Base-by-base conservation (phyloP, 257 asterid genomes). In the Anisodus tanguticus region DNA sequence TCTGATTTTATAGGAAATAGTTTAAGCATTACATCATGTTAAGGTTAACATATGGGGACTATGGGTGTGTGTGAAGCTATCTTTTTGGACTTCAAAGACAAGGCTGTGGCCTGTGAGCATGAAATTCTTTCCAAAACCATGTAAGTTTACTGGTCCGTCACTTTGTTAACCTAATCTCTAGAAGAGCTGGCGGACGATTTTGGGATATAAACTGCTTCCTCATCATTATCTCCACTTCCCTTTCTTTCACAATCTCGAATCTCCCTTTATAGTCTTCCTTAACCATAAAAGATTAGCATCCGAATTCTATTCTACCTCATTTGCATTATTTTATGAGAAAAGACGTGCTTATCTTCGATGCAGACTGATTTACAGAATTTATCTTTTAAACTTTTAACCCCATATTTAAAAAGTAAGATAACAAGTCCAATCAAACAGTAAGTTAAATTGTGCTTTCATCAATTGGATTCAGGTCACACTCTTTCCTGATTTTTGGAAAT, bases 401-500 rank as follows among this genome's bases (percentile, higher is more conserved):
- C n/a, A n/a, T n/a, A n/a, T 19, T 47, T 17, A 17, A 17, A 59
- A 59, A 17, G 64, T 72, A 47, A 19, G 53, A 13, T 68, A 68
- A 37, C 51, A 68, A 68, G 5, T 68, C 51, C 51, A 68, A 37
- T 37, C 76, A 15, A 68, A 68, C 72, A 37, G 51, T 68, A 13
- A 66, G 45, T 31, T 31, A 31, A 31, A 31, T 31, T 31, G 35
- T 0, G 12, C 62, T 22, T 49, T 10, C 5, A 31, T 31, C 35
- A 31, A 31, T 31, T 31, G 35, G 35, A 31, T 31, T 31, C 35
- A 31, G 35, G 1, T 31, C 35, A 31, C 57, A 4, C 10, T 74
- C 62, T 74, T 45, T 49, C 80, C 41, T 74, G 19, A 47, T 49
- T 47, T 71, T 74, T 49, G 80, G 80, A 9, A 47, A 45, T 47